Evolutionary conservation across 371 early-diverging fungal species (phyloP).

Genomic region (Circinella umbellata): DNA sequence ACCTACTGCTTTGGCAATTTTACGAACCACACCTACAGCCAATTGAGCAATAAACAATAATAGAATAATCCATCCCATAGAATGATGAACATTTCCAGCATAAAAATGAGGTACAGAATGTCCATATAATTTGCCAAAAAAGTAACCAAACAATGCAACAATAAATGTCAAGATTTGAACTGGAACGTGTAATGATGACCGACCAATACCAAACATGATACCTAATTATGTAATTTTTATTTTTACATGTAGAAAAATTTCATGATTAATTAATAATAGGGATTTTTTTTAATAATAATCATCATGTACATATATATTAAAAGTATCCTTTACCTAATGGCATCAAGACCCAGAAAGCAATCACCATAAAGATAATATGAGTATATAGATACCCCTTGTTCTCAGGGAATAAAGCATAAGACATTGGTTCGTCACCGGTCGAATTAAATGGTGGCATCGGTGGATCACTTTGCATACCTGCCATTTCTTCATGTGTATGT

Average conservation of each 20-base stretch:
- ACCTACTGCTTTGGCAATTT: slow-evolving; percentile 49
- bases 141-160: slow-evolving; percentile 46
- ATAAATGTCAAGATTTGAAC: slow-evolving; percentile 40
- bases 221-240: slow-evolving; percentile 30
- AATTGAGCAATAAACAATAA: slow-evolving; percentile 42
- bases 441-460: slow-evolving; percentile 46
- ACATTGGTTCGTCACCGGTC: slow-evolving; percentile 56
- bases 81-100: slow-evolving; percentile 50
- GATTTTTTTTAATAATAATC: too few relatives aligned
- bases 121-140: slow-evolving; percentile 53
- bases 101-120: slow-evolving; percentile 53
- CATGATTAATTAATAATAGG: too few relatives aligned
- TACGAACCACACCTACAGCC: slow-evolving; percentile 49
- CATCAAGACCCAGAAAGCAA: slow-evolving; percentile 55
- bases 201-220: slow-evolving; percentile 55
- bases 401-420: slow-evolving; percentile 49
- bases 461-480: slow-evolving; percentile 34
- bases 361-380: slow-evolving; percentile 50
- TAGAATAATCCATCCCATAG: slow-evolving; percentile 50
- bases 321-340: slow-evolving; percentile 44
- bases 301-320: too few relatives aligned
- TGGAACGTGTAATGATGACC: slow-evolving; percentile 52
- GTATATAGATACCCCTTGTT: slow-evolving; percentile 45
- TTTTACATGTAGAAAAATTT: not conserved
- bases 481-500: slow-evolving; percentile 18